Base-by-base conservation (phyloP, 306 rosid species). In the Quercus variabilis region DNA sequence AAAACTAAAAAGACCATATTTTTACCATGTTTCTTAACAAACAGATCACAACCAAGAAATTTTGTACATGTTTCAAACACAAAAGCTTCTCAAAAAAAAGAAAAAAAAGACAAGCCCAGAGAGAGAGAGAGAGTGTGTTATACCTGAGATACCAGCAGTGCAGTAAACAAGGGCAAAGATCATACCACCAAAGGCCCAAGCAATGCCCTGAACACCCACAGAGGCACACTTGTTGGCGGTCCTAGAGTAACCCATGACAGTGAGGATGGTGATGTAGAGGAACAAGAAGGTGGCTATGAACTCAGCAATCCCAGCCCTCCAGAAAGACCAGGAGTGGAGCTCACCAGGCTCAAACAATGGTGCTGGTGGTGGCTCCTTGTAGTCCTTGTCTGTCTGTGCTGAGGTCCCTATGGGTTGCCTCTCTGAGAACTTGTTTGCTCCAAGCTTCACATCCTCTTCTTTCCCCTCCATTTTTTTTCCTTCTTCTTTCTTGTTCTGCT, bases 171-270 rank as follows among this genome's bases (percentile, higher is more conserved):
- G 84, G 57, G 89, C 89, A 74, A 86, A 82, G 67, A 86, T 86
- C 82, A 79, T 86, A 18, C 89, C 89, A 26, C 89, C 89, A 64
- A 86, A 86, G 65, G 89, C 89, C 89, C 89, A 85, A 21, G 88
- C 88, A 58, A 85, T 82, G 55, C 88, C 86, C 79, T 82, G 88
- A 65, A 73, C 19, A 15, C 89, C 86, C 35, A 86, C 84, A 68
- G 86, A 20, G 20, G 84, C 77, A 74, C 89, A 86, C 77, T 72
- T 82, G 71, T 17, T 79, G 19, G 76, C 77, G 5, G 78, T 26
- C 23, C 74, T 82, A 0, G 31, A 14, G 21, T 69, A 76, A 18
- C 87, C 87, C 89, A 86, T 86, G 17, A 83, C 83, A 67, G 89
- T 86, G 78, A 86, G 74, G 18, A 86, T 19, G 52, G 89, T 83